phyloP scores from a whole-genome alignment of 495 filamentous ascomycete genomes.

The Podospora appendiculata region DNA sequence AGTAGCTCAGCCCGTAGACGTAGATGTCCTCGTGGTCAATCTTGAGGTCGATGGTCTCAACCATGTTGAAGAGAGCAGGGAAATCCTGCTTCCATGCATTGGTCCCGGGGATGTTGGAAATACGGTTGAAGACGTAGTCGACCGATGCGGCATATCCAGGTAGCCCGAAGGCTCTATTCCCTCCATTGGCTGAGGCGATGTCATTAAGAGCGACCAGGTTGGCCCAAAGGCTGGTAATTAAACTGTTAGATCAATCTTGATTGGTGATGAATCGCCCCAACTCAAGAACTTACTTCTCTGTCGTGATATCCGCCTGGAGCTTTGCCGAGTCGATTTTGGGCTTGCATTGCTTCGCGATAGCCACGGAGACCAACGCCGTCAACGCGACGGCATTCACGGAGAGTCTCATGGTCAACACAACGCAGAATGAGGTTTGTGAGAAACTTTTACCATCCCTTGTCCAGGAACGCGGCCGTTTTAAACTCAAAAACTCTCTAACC shows the following conservation, averaged over 20 bases:
- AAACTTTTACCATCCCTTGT: too few species aligned
- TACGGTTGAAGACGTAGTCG: conserved; percentile 30
- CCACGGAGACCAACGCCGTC: neutral
- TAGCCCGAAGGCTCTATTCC: conserved; percentile 41
- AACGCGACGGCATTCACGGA: neutral
- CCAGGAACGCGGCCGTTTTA: too few species aligned
- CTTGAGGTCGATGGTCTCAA: conserved; percentile 28
- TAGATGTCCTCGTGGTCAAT: conserved; percentile 25
- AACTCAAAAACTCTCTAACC: too few species aligned
- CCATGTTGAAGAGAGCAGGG: conserved; percentile 28
- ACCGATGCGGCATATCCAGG: conserved; percentile 38
- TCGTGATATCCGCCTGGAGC: conserved; percentile 7
- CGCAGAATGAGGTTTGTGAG: too few species aligned
- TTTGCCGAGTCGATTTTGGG: conserved; percentile 1
- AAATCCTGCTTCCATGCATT: conserved; percentile 35
- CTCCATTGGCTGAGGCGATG: conserved; percentile 35
- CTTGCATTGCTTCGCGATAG: neutral
- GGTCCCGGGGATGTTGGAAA: conserved; percentile 17
- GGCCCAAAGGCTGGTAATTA: conserved; percentile 3
- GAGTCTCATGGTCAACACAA: neutral
- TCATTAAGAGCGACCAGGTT: conserved; percentile 21
- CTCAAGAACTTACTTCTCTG: neutral
- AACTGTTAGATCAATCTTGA: neutral
- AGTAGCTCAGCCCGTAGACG: conserved; percentile 31
- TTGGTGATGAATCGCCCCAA: neutral